Percentiles rank a stretch among this genome's conserved stretches.
phyloP scores from a whole-genome alignment of 495 filamentous ascomycete species.

The Xanthoparmelia taractica region DNA sequence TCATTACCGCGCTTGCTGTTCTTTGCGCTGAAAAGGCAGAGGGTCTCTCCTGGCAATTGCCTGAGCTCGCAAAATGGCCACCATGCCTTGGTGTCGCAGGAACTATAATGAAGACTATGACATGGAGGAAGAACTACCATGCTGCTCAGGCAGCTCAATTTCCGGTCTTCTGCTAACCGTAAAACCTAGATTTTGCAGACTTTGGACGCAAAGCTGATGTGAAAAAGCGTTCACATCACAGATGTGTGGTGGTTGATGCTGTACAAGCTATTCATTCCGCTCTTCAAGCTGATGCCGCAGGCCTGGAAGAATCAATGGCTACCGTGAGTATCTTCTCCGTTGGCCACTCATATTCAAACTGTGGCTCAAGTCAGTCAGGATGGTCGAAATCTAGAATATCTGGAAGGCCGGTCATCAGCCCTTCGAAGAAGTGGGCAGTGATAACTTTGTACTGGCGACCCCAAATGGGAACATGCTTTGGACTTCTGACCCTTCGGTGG shows the following conservation, averaged over 20 bases:
- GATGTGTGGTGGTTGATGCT: not conserved
- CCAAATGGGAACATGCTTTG: conserved; percentile 9
- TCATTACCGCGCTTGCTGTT: too few relatives aligned
- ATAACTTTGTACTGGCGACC: conserved; percentile 7
- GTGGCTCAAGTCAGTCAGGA: too few relatives aligned
- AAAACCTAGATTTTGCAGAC: too few relatives aligned
- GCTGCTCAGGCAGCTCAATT: not conserved
- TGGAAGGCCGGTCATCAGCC: conserved; percentile 10
- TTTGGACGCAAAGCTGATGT: not conserved
- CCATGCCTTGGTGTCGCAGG: too few relatives aligned
- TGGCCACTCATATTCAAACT: too few relatives aligned
- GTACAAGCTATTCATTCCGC: not conserved
- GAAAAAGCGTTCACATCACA: not conserved
- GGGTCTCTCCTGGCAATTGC: too few relatives aligned
- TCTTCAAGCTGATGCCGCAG: not conserved
- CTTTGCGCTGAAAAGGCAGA: too few relatives aligned
- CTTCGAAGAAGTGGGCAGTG: conserved; percentile 6
- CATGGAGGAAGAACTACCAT: not conserved
- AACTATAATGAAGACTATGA: not conserved
- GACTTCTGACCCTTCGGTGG: conserved; percentile 3
- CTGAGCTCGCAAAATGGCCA: too few relatives aligned
- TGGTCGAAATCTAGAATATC: not conserved
- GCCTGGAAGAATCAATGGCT: not conserved
- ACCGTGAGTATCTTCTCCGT: not conserved
- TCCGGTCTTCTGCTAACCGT: not conserved